Percentiles rank a stretch among this genome's conserved stretches.
phyloP scores from a whole-genome alignment of 2,329 filamentous ascomycete genomes.

The Pseudogymnoascus sp. region DNA sequence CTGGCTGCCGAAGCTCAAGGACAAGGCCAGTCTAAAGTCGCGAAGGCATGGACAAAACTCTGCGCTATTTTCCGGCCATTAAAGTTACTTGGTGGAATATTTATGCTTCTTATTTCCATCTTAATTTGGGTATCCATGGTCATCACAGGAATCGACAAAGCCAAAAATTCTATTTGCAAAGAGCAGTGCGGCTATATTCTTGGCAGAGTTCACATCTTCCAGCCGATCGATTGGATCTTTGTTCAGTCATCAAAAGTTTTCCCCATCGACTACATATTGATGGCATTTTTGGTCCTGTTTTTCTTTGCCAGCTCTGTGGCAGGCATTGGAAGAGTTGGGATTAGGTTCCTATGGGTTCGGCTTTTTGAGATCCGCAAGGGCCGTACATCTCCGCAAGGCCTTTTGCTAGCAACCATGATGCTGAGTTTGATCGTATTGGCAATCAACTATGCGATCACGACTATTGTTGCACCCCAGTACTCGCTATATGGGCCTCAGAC shows the following conservation, averaged over 20 bases:
- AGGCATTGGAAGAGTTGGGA: constrained; percentile 78
- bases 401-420: constrained; percentile 85
- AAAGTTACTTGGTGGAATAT: constrained; percentile 75
- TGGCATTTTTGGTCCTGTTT: constrained; percentile 73
- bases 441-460: constrained; percentile 85
- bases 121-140: constrained; percentile 87
- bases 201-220: constrained; percentile 79
- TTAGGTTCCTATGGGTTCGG: constrained; percentile 91
- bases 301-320: constrained; percentile 84
- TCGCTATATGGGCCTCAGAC: constrained; percentile 90
- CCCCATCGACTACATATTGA: constrained; percentile 85
- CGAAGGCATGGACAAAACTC: constrained; percentile 69
- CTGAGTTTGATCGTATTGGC: constrained; percentile 82
- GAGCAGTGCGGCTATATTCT: constrained; percentile 86
- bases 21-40: constrained; percentile 64
- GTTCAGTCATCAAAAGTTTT: constrained; percentile 75
- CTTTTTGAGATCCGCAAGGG: constrained; percentile 88
- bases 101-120: constrained; percentile 66
- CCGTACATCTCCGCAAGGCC: constrained; percentile 81
- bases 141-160: constrained; percentile 92
- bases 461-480: constrained; percentile 94
- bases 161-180: constrained; percentile 90
- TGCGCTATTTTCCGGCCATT: constrained; percentile 79
- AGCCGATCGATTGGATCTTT: constrained; percentile 87
- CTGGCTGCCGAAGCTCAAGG: constrained; percentile 76